phyloP scores from a whole-genome alignment of 495 filamentous ascomycete species.

The Talaromyces wortmannii region DNA sequence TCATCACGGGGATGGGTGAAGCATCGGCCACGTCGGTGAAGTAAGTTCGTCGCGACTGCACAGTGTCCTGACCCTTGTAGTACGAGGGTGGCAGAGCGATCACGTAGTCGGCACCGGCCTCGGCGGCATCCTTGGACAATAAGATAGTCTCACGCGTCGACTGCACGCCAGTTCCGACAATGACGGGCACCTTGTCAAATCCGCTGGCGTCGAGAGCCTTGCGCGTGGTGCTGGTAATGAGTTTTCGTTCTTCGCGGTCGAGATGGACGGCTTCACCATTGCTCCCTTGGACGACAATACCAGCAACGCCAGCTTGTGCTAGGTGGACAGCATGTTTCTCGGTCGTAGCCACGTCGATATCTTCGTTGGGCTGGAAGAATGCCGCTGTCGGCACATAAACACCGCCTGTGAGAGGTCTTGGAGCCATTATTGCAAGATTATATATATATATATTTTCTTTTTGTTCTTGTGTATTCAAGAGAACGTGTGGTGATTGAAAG shows the following conservation, averaged over 20 bases:
- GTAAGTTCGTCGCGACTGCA: slow-evolving; percentile 57
- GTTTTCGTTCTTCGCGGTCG: slow-evolving; percentile 59
- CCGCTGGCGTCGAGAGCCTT: slow-evolving; percentile 66
- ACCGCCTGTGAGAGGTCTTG: slow-evolving; percentile 35
- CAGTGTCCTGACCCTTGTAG: slow-evolving; percentile 59
- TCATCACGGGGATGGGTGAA: slow-evolving; percentile 80
- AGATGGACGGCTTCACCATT: slow-evolving; percentile 87
- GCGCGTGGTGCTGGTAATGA: slow-evolving; percentile 68
- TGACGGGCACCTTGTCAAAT: slow-evolving; percentile 61
- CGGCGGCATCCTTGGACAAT: slow-evolving; percentile 67
- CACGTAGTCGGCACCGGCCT: slow-evolving; percentile 74
- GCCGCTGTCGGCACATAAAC: slow-evolving; percentile 66
- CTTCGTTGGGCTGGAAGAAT: slow-evolving; percentile 57
- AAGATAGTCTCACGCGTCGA: slow-evolving; percentile 83
- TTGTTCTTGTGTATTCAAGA: background rate
- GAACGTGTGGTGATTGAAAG: too few species aligned
- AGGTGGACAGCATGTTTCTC: slow-evolving; percentile 75
- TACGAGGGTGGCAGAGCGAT: slow-evolving; percentile 83
- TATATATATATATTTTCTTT: background rate
- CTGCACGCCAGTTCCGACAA: slow-evolving; percentile 79
- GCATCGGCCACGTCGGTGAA: slow-evolving; percentile 73
- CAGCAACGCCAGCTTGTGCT: slow-evolving; percentile 71
- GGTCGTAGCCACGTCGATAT: slow-evolving; percentile 60
- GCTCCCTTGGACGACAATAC: slow-evolving; percentile 79
- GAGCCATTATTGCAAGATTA: background rate